Conservation (phyloP, 257 asterid genomes). For the Solanum chilense region DNA sequence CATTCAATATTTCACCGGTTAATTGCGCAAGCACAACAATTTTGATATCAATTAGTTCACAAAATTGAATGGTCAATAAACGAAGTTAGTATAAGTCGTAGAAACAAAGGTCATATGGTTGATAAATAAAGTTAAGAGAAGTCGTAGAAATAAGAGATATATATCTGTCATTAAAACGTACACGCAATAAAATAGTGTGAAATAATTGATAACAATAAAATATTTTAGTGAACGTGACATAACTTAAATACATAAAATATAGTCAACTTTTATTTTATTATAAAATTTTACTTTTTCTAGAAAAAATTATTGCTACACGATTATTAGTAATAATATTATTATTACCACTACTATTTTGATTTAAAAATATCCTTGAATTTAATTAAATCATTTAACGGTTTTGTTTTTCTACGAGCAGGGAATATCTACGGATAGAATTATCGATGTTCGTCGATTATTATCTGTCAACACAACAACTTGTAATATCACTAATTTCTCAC, state of each 20-base stretch:
- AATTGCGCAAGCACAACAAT: not conserved
- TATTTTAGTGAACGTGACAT: not conserved
- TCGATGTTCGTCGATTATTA: conserved; percentile 59
- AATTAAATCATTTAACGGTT: no score
- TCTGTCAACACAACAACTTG: conserved; percentile 47
- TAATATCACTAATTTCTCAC: conserved; percentile 51
- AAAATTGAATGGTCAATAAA: not conserved
- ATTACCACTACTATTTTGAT: not conserved
- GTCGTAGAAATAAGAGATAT: accelerated
- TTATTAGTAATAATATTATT: not conserved
- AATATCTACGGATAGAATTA: conserved; percentile 75
- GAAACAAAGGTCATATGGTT: not conserved
- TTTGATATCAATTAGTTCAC: not conserved
- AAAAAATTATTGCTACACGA: not conserved
- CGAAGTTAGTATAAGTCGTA: not conserved
- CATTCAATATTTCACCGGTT: not conserved
- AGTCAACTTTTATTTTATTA: not conserved
- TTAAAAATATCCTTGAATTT: not conserved
- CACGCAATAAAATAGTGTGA: not conserved
- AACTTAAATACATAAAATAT: not conserved
- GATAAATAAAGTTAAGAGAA: not conserved
- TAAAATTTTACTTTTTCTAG: not conserved
- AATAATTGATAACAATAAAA: not conserved
- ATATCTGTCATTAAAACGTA: not conserved
- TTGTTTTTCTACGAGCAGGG: conserved; percentile 31